Evolutionary conservation across 345 rosid genomes (phyloP), one percentile per base, ranked within the genome.

Genomic region (Lepidium aucheri): DNA sequence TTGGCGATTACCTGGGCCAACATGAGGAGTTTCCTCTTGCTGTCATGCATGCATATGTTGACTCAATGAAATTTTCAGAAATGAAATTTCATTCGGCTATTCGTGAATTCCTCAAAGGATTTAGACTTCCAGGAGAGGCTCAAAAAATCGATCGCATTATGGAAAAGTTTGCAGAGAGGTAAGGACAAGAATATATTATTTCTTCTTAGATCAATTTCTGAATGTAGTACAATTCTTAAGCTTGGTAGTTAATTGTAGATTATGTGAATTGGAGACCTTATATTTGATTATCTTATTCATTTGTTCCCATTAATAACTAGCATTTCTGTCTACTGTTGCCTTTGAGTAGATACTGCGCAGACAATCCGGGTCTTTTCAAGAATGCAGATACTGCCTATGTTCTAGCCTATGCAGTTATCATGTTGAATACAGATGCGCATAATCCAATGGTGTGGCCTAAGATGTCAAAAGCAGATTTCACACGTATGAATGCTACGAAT

Each of bases 131-230:
- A 34, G 97, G 99, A 55, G 99, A 94, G 74, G 99, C 99, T 63
- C 97, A 94, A 80, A 94, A 94, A 84, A 90, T 94, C 70, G 99
- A 94, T 75, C 95, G 99, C 54, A 86, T 94, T 34, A 94, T 90
- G 95, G 99, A 94, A 74, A 94, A 94, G 67, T 94, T 94, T 79
- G 99, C 99, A 62, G 97, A 94, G 79, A 84, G 99, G 99, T 94
- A 82, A 67, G 56, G 32, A 11, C 12, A 17, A 44, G n/a, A 61
- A 26, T 60, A 51, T 17, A 9, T 54, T 44, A 26, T 53, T 28
- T 43, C 18, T 60, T 43, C 51, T 6, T 46, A 5, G 16, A 28
- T 38, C 38, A 32, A 39, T 22, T 42, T 41, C 36, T 61, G 49
- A 51, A 52, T 60, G 18, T 38, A 33, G 33, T 59, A 26, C 39